Evolutionary conservation across 257 asterid genomes (phyloP).

Genomic region (Fraxinus excelsior): DNA sequence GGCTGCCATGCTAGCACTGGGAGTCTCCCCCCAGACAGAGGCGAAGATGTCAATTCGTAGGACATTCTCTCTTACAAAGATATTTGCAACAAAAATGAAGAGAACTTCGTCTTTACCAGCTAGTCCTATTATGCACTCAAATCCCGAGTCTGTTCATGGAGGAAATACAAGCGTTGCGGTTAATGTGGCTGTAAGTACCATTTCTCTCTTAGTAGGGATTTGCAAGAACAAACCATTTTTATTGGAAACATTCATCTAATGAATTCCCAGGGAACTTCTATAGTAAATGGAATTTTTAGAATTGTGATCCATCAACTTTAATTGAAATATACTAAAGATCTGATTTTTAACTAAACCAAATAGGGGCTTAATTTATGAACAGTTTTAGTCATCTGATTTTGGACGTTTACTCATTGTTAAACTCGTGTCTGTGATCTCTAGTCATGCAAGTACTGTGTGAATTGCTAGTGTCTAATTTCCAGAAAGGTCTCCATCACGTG

Average conservation of each 20-base stretch:
- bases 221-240: too few relatives aligned
- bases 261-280: too few relatives aligned
- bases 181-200: slow-evolving; percentile 55
- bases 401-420: background rate
- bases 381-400: background rate
- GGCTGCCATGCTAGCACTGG: slow-evolving; percentile 73
- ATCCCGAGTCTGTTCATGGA: slow-evolving; percentile 83
- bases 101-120: slow-evolving; percentile 79
- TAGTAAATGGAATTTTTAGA: too few relatives aligned
- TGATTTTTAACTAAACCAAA: too few relatives aligned
- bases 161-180: slow-evolving; percentile 35
- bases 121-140: slow-evolving; percentile 75
- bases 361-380: background rate
- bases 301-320: too few relatives aligned
- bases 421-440: background rate
- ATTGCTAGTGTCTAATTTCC: background rate
- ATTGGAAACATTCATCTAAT: too few relatives aligned
- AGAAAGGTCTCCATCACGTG: too few relatives aligned
- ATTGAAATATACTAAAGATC: too few relatives aligned
- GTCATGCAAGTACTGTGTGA: background rate
- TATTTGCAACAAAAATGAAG: slow-evolving; percentile 58
- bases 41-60: slow-evolving; percentile 54
- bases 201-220: background rate
- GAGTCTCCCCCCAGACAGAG: slow-evolving; percentile 52
- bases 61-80: slow-evolving; percentile 68